Conservation (phyloP, 768 basidiomycete species). For the Auricularia heimuer region DNA sequence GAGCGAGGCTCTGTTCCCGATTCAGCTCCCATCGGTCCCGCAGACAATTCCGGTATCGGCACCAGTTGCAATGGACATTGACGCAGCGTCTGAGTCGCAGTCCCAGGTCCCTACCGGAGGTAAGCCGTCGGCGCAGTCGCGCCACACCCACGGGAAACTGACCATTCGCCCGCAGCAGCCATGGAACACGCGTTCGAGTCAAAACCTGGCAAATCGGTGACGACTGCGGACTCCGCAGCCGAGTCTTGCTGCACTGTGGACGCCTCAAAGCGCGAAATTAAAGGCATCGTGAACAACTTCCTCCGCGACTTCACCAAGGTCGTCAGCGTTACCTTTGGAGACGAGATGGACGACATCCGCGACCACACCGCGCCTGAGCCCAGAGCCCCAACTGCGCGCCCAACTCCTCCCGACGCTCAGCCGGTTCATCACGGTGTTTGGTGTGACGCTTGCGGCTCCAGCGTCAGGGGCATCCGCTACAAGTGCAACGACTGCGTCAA, state of each 20-base stretch:
- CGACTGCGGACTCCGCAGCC: not conserved
- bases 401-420: constrained; percentile 3
- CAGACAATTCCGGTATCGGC: not conserved
- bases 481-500: constrained; percentile 17
- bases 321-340: constrained; percentile 29
- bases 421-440: constrained; percentile 13
- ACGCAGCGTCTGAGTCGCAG: too few relatives aligned
- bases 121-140: too few relatives aligned
- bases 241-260: constrained; percentile 34
- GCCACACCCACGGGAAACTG: too few relatives aligned
- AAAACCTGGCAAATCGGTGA: too few relatives aligned
- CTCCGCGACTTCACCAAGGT: constrained; percentile 42
- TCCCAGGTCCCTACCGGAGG: too few relatives aligned
- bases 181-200: too few relatives aligned
- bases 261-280: constrained; percentile 41
- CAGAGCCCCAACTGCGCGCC: constrained; percentile 6
- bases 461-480: constrained; percentile 19
- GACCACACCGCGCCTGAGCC: constrained; percentile 13
- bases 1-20: not conserved
- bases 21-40: not conserved
- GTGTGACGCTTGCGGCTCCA: constrained; percentile 19
- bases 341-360: constrained; percentile 20
- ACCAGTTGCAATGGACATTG: too few relatives aligned
- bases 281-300: constrained; percentile 38
- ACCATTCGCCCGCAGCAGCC: not conserved